phyloP scores from a whole-genome alignment of 176 grass and related monocot genomes.

The Rhynchospora breviuscula region DNA sequence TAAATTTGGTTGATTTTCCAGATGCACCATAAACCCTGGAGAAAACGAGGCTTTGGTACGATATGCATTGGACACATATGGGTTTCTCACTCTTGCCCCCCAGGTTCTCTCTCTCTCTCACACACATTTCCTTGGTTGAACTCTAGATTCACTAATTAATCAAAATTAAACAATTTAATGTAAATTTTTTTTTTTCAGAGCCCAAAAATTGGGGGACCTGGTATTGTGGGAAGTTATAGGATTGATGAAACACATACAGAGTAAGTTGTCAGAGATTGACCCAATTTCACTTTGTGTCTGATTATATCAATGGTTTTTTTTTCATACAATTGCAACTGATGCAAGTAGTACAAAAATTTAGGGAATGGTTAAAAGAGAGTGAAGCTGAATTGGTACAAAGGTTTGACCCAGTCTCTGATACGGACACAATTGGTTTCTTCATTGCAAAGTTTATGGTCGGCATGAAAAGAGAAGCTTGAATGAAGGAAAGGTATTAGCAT shows the following conservation, averaged over 20 bases:
- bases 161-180: neutral
- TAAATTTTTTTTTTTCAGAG: constrained; percentile 40
- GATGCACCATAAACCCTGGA: constrained; percentile 97
- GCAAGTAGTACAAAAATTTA: constrained; percentile 13
- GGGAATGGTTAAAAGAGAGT: constrained; percentile 66
- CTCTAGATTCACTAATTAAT: neutral
- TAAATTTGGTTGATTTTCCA: constrained; percentile 28
- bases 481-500: neutral
- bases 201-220: constrained; percentile 80
- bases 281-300: neutral
- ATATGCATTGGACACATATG: constrained; percentile 87
- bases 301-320: neutral
- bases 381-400: constrained; percentile 90
- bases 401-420: constrained; percentile 77
- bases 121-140: neutral
- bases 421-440: constrained; percentile 96
- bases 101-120: constrained; percentile 35
- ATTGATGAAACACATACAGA: constrained; percentile 51
- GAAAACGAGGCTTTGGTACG: constrained; percentile 90
- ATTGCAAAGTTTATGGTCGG: constrained; percentile 76
- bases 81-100: constrained; percentile 63
- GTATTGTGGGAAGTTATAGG: constrained; percentile 59
- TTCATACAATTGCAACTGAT: neutral
- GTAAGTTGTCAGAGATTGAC: constrained; percentile 38
- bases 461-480: constrained; percentile 24